These are phyloP conservation scores for Botryococcus braunii DNA, from an alignment of 163 green algal species.

Conservation along the genomic window DNA sequence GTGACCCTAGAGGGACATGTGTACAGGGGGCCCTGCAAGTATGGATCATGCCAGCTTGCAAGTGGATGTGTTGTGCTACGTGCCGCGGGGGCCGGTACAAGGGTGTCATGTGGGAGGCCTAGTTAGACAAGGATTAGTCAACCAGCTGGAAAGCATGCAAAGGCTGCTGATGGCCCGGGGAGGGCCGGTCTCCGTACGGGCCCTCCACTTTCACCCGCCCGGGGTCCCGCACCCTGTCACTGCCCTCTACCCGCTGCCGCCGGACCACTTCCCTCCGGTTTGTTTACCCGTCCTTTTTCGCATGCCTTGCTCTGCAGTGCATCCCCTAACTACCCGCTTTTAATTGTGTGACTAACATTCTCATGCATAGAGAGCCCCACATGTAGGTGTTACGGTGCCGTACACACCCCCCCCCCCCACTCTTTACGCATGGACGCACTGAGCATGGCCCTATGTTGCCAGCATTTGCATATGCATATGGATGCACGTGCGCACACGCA, in stretches of 20 bases:
- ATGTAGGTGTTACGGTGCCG: background rate
- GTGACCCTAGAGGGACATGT: too few relatives aligned
- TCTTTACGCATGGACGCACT: background rate
- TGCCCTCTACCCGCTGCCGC: constrained; percentile 16
- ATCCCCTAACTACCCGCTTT: background rate
- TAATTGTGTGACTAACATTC: background rate
- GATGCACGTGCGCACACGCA: too few relatives aligned
- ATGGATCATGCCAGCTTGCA: background rate
- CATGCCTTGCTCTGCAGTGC: background rate
- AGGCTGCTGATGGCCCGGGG: background rate
- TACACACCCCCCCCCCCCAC: too few relatives aligned
- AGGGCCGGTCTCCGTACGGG: background rate
- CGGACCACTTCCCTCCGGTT: background rate
- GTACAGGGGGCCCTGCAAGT: background rate
- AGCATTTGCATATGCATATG: too few relatives aligned
- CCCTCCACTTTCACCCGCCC: constrained; percentile 48
- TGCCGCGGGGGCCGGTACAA: background rate
- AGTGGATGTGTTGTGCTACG: constrained; percentile 1
- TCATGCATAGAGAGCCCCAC: background rate
- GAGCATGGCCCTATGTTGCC: too few relatives aligned
- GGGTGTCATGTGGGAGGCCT: background rate
- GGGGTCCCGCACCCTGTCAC: constrained; percentile 39
- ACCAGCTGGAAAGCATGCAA: background rate
- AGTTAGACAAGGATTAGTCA: background rate
- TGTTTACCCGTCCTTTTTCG: background rate